Base-by-base conservation (phyloP, 2,329 filamentous ascomycete genomes). In the Penicillium sp. region DNA sequence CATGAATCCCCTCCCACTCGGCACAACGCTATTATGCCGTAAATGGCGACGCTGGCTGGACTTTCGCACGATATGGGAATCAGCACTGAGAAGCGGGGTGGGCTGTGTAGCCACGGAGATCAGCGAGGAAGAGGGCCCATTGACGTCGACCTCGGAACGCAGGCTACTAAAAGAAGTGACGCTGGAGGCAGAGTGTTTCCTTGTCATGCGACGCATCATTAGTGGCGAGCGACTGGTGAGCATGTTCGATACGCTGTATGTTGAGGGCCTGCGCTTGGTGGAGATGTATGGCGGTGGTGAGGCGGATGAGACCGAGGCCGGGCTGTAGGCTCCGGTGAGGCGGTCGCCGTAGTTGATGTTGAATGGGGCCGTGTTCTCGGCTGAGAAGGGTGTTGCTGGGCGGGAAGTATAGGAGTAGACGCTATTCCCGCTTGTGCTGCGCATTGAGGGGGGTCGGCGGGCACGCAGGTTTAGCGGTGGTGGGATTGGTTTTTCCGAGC, bases 141-240 rank as follows among this genome's bases (percentile, higher is more conserved):
- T 16, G 9, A 48, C 37, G 38, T 65, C 66, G 33, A 67, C 57
- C 35, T 70, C 69, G 0, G 69, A 69, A 5, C 65, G 67, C 12
- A 72, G 57, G 33, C 67, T 71, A 52, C 60, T 69, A n/a, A 65
- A 50, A 0, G 69, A 72, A 43, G 63, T 53, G 1, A 69, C 56
- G 45, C 68, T 69, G 6, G 63, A 61, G 0, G 61, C 48, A 0
- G 67, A 67, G 45, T 68, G 63, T 33, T 70, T 67, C 38, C 69
- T 64, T 1, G 69, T 58, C 40, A 66, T 68, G 17, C 58, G 60
- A 5, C 65, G 65, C 51, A 67, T 61, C 22, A 63, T 63, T 1
- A 60, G 22, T 1, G 61, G 65, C 4, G 68, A 63, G 28, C 65
- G 62, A 14, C 61, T 60, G 5, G 53, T 40, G 1, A 66, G 60